A percentile compares a stretch with the other conserved stretches of the same genome.
phyloP scores from a whole-genome alignment of 2,329 filamentous ascomycete genomes.

The Cladophialophora carrionii region DNA sequence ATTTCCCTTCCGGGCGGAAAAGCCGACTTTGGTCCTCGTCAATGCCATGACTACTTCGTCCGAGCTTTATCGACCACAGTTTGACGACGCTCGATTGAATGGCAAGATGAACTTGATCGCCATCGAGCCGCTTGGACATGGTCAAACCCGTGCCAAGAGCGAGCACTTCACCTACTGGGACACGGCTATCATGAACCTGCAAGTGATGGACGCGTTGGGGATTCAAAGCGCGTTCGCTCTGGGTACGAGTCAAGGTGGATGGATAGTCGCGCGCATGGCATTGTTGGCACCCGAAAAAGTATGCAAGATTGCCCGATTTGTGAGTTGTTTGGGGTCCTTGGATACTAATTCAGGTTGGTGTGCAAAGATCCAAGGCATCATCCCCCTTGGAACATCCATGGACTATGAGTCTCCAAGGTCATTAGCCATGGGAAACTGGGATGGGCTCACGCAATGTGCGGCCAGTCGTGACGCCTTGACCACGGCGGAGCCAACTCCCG shows the following conservation, averaged over 20 bases:
- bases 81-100: conserved; percentile 43
- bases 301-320: background rate
- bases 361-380: conserved; percentile 54
- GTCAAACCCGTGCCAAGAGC: conserved; percentile 48
- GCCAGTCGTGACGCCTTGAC: conserved; percentile 16
- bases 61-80: conserved; percentile 50
- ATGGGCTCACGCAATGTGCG: conserved; percentile 39
- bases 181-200: conserved; percentile 52
- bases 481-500: conserved; percentile 41
- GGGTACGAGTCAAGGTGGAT: conserved; percentile 59
- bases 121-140: conserved; percentile 59
- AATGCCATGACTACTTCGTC: conserved; percentile 56
- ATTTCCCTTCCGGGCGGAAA: conserved; percentile 35
- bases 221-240: conserved; percentile 42
- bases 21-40: conserved; percentile 57
- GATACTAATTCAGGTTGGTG: background rate
- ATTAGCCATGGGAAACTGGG: conserved; percentile 55
- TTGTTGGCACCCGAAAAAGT: conserved; percentile 55
- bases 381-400: conserved; percentile 58
- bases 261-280: conserved; percentile 57
- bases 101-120: conserved; percentile 54
- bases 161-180: conserved; percentile 61
- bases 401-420: conserved; percentile 55
- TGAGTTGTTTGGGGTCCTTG: too few relatives aligned
- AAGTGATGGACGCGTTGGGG: conserved; percentile 37